Evolutionary conservation across 306 rosid species (phyloP), one percentile per base, ranked within the genome.

Genomic region (Rubus parviflorus): DNA sequence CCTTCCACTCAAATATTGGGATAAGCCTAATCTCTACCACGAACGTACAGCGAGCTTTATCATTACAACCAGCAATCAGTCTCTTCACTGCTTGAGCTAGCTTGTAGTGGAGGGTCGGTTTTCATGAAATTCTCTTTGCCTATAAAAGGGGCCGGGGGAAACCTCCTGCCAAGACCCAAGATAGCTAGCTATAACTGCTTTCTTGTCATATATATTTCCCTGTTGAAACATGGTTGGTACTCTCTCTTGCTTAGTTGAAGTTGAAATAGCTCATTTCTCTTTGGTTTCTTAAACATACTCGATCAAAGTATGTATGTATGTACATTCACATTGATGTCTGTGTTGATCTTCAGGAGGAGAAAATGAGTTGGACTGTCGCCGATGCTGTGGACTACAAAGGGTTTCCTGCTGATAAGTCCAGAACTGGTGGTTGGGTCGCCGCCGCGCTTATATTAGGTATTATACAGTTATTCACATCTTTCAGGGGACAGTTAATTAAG

Each of bases 381-480:
- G 97, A 88, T 81, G 93, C 97, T 68, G 89, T 90, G 79, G 90
- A 94, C 84, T 92, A 88, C 82, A 84, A 84, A 80, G 97, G 97
- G 43, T 76, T 81, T 69, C 93, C 97, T 25, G 97, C 95, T 75
- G 91, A 92, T 51, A 87, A 85, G 77, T 85, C 89, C 68, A 88
- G 84, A 90, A 94, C 98, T 6, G 97, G 98, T 1, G 95, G 98
- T 77, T 92, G 98, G 98, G 81, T 82, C 9, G 80, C 95, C 0
- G 98, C 98, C 37, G 87, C 97, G 42, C 92, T 88, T 45, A 86
- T 92, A 78, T 87, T 87, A 80, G 97, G 98, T 94, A 75, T 19
- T 25, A 51, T 11, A 7, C 7, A 10, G 6, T 22, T 61, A 5
- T 30, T 5, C 1, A 37, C 6, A 7, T 64, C 46, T 16, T 25